These are phyloP conservation scores for Acorus calamus DNA, from an alignment of 106 monocot genomes.

Conservation along the genomic window DNA sequence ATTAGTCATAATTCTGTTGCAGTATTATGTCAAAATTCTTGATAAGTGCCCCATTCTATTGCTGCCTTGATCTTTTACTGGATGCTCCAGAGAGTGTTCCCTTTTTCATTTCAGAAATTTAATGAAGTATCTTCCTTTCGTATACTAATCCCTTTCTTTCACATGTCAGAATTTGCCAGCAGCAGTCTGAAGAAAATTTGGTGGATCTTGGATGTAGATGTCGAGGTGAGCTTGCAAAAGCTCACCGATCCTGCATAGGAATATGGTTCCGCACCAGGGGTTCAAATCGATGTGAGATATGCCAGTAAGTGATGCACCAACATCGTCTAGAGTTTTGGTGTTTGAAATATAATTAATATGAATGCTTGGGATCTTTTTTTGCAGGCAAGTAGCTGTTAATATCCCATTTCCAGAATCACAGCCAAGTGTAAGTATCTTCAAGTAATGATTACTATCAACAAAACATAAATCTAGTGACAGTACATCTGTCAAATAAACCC, in stretches of 20 bases:
- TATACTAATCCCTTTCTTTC: not conserved
- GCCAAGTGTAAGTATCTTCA: constrained; percentile 52
- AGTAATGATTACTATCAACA: not conserved
- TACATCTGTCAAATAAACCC: too few species aligned
- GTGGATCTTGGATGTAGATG: constrained; percentile 85
- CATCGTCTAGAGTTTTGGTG: too few species aligned
- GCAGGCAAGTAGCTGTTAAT: constrained; percentile 83
- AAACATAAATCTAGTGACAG: too few species aligned
- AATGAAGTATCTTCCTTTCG: too few species aligned
- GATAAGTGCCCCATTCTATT: too few species aligned
- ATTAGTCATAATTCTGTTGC: too few species aligned
- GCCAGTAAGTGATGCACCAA: constrained; percentile 64
- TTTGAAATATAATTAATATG: too few species aligned
- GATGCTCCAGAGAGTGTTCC: too few species aligned
- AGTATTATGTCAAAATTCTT: too few species aligned
- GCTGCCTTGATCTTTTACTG: too few species aligned
- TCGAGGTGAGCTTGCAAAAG: constrained; percentile 81
- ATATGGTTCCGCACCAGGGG: constrained; percentile 81
- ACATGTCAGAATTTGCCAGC: constrained; percentile 67
- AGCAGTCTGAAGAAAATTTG: constrained; percentile 65
- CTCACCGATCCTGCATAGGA: constrained; percentile 74
- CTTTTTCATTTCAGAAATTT: too few species aligned
- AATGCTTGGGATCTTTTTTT: not conserved
- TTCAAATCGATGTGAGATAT: constrained; percentile 97
- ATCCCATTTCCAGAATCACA: constrained; percentile 62